These are phyloP conservation scores for Rhodotorula mucilaginosa DNA, from an alignment of 1,284 basidiomycete genomes.

Conservation along the genomic window DNA sequence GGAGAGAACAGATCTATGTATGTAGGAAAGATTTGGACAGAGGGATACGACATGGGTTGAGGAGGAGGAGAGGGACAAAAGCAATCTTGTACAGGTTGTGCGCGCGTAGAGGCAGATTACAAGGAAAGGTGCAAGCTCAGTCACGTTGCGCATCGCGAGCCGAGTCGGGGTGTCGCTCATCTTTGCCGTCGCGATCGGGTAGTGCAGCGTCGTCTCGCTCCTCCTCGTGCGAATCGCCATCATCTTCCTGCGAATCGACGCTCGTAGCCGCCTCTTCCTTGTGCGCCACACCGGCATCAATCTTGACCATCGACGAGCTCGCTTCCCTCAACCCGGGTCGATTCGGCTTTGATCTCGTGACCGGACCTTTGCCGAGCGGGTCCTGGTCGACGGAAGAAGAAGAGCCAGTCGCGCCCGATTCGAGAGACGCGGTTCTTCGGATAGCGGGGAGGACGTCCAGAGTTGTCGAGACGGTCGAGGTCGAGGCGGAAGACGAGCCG, in stretches of 20 bases:
- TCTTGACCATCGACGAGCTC: conserved; percentile 6
- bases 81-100: too few species aligned
- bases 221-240: too few species aligned
- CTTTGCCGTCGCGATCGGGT: too few species aligned
- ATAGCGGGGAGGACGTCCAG: neutral
- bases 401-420: conserved; percentile 1
- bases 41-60: neutral
- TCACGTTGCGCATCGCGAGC: neutral
- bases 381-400: neutral
- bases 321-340: neutral
- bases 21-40: neutral
- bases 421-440: neutral
- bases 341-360: neutral
- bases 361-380: neutral
- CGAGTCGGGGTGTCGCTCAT: neutral
- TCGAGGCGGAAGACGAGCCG: neutral
- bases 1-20: too few species aligned
- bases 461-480: neutral
- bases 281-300: neutral
- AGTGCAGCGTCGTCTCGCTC: neutral
- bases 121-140: neutral
- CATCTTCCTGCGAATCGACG: neutral
- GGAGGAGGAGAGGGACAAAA: too few species aligned
- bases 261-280: neutral
- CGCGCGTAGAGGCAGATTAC: too few species aligned